These are phyloP conservation scores for Xerocomus spinulosus DNA, from an alignment of 768 basidiomycete genomes.

Conservation along the genomic window DNA sequence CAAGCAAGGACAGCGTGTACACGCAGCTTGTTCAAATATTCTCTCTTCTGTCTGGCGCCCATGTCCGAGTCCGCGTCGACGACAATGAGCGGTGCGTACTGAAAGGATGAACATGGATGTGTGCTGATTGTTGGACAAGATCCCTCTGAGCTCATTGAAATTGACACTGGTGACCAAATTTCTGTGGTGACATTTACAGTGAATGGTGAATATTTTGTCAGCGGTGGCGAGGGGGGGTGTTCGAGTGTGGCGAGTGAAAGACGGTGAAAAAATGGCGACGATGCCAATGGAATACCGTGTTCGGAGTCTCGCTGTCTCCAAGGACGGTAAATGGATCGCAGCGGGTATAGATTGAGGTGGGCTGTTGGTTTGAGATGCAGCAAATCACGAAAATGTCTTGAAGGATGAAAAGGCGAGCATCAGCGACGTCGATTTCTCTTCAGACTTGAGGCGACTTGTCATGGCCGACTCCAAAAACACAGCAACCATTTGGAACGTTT, in stretches of 20 bases:
- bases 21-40: too few species aligned
- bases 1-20: too few species aligned
- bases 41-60: too few species aligned
- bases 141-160: too few species aligned
- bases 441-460: slow-evolving; percentile 1
- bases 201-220: too few species aligned
- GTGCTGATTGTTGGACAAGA: too few species aligned
- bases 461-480: rapidly evolving
- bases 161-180: too few species aligned
- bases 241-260: slow-evolving; percentile 1
- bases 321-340: background rate
- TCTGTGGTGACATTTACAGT: too few species aligned
- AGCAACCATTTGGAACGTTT: background rate
- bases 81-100: too few species aligned
- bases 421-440: slow-evolving; percentile 7
- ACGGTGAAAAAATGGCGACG: background rate
- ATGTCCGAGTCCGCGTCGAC: too few species aligned
- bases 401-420: background rate
- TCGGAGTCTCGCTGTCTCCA: background rate
- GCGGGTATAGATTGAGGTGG: background rate
- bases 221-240: background rate
- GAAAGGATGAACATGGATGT: too few species aligned
- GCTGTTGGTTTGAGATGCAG: background rate
- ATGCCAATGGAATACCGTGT: background rate
- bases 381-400: background rate